Conservation (phyloP, 352 stramenopile genomes). For the Phytophthora sojae region DNA sequence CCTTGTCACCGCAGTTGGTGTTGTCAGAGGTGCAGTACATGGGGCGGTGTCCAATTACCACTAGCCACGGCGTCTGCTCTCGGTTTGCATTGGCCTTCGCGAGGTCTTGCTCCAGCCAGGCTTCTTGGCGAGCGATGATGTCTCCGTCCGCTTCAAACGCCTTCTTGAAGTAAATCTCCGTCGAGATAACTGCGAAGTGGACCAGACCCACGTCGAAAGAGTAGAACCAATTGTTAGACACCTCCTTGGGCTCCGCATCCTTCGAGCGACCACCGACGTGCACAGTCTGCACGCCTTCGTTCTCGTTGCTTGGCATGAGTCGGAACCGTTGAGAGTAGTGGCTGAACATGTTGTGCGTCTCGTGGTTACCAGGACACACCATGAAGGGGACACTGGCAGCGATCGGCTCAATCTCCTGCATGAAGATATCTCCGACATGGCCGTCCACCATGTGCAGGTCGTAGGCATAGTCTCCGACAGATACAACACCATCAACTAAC, state of each 20-base stretch:
- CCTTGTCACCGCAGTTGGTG: conserved; percentile 75
- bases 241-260: conserved; percentile 37
- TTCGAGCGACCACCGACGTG: conserved; percentile 46
- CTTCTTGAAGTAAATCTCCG: conserved; percentile 92
- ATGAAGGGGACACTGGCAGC: conserved; percentile 90
- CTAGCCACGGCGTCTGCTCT: conserved; percentile 73
- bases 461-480: conserved; percentile 92
- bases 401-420: conserved; percentile 91
- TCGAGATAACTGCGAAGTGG: conserved; percentile 88
- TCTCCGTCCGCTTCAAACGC: conserved; percentile 55
- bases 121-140: conserved; percentile 66
- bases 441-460: conserved; percentile 85
- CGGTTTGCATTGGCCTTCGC: conserved; percentile 70
- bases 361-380: conserved; percentile 92
- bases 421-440: conserved; percentile 90
- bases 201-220: conserved; percentile 88
- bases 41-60: conserved; percentile 86
- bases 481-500: conserved; percentile 81
- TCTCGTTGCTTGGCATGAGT: conserved; percentile 83
- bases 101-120: conserved; percentile 74
- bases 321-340: conserved; percentile 90
- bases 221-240: conserved; percentile 92
- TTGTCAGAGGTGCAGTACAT: conserved; percentile 91
- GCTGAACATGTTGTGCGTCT: conserved; percentile 83
- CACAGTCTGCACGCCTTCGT: conserved; percentile 62